Evolutionary conservation across 202 grass and related monocot species (phyloP), one percentile per base, ranked within the genome.

Genomic region (Schoenoplectus tabernaemontani): DNA sequence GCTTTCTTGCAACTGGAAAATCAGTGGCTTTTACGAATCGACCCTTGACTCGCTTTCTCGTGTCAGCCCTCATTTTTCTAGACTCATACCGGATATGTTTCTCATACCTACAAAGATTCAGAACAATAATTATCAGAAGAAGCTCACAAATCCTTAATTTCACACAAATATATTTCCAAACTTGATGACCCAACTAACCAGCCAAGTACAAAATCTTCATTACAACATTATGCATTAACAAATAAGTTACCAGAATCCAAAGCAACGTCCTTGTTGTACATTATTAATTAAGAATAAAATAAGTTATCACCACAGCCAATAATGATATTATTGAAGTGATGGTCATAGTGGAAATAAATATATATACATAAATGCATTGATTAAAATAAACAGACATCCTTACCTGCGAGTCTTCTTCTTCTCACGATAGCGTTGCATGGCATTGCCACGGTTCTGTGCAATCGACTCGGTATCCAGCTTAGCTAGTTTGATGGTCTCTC

Each of bases 341-440:
- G n/a, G 68, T 28, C 22, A 23, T 50, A 16, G 12, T 47, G 13
- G 23, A 50, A 48, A 71, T 48, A 13, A 68, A n/a, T 54, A 19
- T 53, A 13, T 53, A 13, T 7, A 73, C 12, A 72, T 30, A 2
- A 57, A 57, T 58, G 22, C 46, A 53, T 19, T 19, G 5, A 20
- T 33, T 44, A 57, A 73, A 32, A 71, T 48, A 9, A 48, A 16
- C 22, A 46, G 46, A 46, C 19, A 50, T 48, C 69, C 57, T 16
- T 90, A 78, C 96, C 92, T 99, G 86, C 96, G 96, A 39, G 57
- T 95, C 75, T 99, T 99, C 69, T 80, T 90, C 85, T 99, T 99
- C 79, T 99, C 96, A 32, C 64, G 90, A 59, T 99, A 99, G 5
- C 91, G 88, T 48, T 92, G 82, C 96, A 95, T 95, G 1, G 96